phyloP scores from a whole-genome alignment of 129 eudicot genomes.

The Ambrosia artemisiifolia region DNA sequence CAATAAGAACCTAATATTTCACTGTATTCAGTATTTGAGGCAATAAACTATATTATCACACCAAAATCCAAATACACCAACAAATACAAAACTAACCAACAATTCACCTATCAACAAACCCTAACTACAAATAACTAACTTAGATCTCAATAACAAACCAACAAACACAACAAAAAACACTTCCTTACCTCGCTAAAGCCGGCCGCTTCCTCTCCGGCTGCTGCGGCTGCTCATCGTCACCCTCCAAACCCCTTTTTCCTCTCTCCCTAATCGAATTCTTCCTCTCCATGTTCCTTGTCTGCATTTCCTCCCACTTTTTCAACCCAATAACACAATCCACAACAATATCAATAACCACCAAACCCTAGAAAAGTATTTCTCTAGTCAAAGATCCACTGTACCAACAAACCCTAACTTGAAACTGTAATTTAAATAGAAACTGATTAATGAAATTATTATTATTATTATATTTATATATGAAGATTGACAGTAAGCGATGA shows the following conservation, averaged over 20 bases:
- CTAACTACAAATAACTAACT: not conserved
- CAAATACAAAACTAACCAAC: not conserved
- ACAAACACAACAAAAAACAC: not conserved
- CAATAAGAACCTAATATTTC: slow-evolving; percentile 5
- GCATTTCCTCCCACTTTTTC: slow-evolving; percentile 46
- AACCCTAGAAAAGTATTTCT: slow-evolving; percentile 10
- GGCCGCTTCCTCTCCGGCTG: slow-evolving; percentile 89
- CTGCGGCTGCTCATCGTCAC: slow-evolving; percentile 49
- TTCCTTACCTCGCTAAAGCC: slow-evolving; percentile 81
- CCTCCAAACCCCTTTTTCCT: slow-evolving; percentile 75
- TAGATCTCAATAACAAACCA: slow-evolving; percentile 23
- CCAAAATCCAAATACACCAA: slow-evolving; percentile 6
- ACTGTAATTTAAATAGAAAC: not conserved
- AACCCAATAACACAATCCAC: slow-evolving; percentile 28
- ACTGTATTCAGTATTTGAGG: not conserved
- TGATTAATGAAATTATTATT: too few species aligned
- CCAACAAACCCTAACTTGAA: slow-evolving; percentile 18
- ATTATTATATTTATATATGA: too few species aligned
- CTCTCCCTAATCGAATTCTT: slow-evolving; percentile 75
- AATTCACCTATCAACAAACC: not conserved
- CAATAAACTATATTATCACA: not conserved
- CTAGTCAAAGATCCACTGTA: slow-evolving; percentile 21
- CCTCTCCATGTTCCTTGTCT: slow-evolving; percentile 91
- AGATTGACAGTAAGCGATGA: too few species aligned
- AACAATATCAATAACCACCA: slow-evolving; percentile 8